Percentiles rank a stretch among this genome's conserved stretches.
phyloP scores from a whole-genome alignment of 2,329 filamentous ascomycete genomes.

The Epichloe glyceriae region DNA sequence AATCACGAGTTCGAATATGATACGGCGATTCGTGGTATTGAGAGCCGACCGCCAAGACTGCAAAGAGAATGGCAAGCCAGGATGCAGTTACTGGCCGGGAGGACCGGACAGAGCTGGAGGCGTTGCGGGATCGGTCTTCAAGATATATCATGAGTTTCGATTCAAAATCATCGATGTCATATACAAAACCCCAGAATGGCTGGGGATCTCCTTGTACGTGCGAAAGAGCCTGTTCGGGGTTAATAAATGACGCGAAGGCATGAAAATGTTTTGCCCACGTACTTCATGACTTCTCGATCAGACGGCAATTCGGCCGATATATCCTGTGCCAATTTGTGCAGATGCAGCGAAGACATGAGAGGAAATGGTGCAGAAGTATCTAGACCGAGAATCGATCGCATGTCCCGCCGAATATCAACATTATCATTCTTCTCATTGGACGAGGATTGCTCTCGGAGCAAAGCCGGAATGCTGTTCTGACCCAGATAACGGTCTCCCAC shows the following conservation, averaged over 20 bases:
- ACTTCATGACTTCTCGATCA: constrained; percentile 55
- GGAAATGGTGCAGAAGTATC: constrained; percentile 55
- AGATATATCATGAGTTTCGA: constrained; percentile 52
- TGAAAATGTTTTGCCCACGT: constrained; percentile 14
- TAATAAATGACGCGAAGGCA: constrained; percentile 3
- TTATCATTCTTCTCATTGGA: constrained; percentile 37
- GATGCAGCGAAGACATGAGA: constrained; percentile 50
- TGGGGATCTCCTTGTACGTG: constrained; percentile 54
- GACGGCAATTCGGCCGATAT: constrained; percentile 50
- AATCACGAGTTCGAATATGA: constrained; percentile 44
- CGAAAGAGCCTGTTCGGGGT: constrained; percentile 39
- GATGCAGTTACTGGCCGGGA: constrained; percentile 45
- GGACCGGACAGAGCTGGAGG: constrained; percentile 30
- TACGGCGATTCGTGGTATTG: constrained; percentile 55
- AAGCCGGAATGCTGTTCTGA: constrained; percentile 55
- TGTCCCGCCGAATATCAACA: constrained; percentile 48
- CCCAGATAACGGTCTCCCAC: constrained; percentile 49
- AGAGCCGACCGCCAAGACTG: constrained; percentile 50
- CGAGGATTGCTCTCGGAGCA: constrained; percentile 47
- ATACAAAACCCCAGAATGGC: constrained; percentile 55
- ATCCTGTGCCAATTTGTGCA: constrained; percentile 46
- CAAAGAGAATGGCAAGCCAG: constrained; percentile 53
- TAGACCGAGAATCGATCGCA: constrained; percentile 51
- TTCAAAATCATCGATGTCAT: constrained; percentile 53
- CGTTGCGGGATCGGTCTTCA: constrained; percentile 47